Evolutionary conservation across 140 eudicot genomes (phyloP), one percentile per base, ranked within the genome.

Genomic region (Cichorium intybus): DNA sequence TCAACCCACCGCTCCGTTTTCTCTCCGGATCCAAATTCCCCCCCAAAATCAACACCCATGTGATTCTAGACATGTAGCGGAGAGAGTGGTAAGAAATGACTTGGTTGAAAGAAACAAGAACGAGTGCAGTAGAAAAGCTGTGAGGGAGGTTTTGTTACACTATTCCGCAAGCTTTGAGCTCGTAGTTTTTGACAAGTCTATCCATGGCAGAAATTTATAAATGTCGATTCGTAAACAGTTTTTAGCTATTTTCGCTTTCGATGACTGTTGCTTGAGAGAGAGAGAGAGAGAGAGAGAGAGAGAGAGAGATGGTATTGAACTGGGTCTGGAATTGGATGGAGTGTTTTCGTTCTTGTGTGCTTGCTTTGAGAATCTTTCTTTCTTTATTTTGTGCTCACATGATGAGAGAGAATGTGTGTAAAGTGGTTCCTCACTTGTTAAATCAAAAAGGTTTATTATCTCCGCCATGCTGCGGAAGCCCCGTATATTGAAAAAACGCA

Each of bases 11-110:
- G 68, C 85, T 82, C 35, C 77, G 83, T 68, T 84, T 82, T 70
- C 87, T 90, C 70, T 78, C 82, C 50, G 95, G 90, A 84, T 90
- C 95, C 94, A 87, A 80, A 59, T 66, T 85, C 51, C 77, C 92
- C 46, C 69, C 69, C 60, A 56, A 69, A 31, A 87, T 66, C 71
- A 78, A 66, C 15, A 77, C 66, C 72, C 86, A 73, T 20, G 62
- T 88, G 87, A 87, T 79, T 77, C 79, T 81, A 66, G 55, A 74
- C 73, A 76, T 33, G 65, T 62, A 67, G 61, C 63, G 56, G 9
- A 41, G 60, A 56, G 22, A 37, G 22, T 54, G 67, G 48, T 16
- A 18, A 35, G 6, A 23, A n/a, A 23, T 35, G 16, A 23, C 6
- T 28, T 57, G 68, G 31, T 0, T 28, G 35, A 71, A 45, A 47